These are phyloP conservation scores for Colletotrichum nymphaeae DNA, from an alignment of 2,329 filamentous ascomycete genomes.

Conservation along the genomic window DNA sequence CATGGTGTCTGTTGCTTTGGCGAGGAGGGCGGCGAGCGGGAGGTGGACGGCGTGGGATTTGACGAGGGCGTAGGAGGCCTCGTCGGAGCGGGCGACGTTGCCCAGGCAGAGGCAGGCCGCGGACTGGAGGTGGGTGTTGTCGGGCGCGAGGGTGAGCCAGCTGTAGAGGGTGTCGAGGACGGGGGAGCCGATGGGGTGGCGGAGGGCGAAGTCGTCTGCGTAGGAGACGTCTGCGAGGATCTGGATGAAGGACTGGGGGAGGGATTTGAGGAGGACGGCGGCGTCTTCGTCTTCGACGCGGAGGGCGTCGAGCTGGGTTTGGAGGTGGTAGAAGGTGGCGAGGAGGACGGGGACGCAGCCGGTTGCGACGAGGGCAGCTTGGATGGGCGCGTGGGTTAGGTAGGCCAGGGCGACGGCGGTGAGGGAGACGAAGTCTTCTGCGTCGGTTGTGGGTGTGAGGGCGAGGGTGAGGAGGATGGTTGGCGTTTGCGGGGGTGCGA, in stretches of 20 bases:
- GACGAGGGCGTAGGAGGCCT: slow-evolving; percentile 62
- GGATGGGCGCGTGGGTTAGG: slow-evolving; percentile 64
- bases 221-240: slow-evolving; percentile 65
- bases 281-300: slow-evolving; percentile 59
- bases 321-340: slow-evolving; percentile 59
- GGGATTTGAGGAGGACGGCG: slow-evolving; percentile 55
- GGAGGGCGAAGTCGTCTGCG: slow-evolving; percentile 56
- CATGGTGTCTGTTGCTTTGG: slow-evolving; percentile 55
- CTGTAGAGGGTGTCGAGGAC: slow-evolving; percentile 54
- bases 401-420: slow-evolving; percentile 66
- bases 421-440: slow-evolving; percentile 66
- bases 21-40: slow-evolving; percentile 55
- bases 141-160: slow-evolving; percentile 54
- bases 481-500: slow-evolving; percentile 59
- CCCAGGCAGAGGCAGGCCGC: slow-evolving; percentile 71
- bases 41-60: slow-evolving; percentile 51
- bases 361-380: slow-evolving; percentile 57
- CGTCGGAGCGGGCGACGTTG: slow-evolving; percentile 71
- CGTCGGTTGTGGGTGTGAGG: slow-evolving; percentile 54
- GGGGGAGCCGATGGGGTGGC: slow-evolving; percentile 55
- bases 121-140: slow-evolving; percentile 59
- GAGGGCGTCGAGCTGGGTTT: slow-evolving; percentile 52
- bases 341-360: slow-evolving; percentile 57
- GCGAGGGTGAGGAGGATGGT: slow-evolving; percentile 63
- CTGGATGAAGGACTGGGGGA: slow-evolving; percentile 63